Evolutionary conservation across 2,329 filamentous ascomycete species (phyloP).

Genomic region (Aaosphaeria arxii): DNA sequence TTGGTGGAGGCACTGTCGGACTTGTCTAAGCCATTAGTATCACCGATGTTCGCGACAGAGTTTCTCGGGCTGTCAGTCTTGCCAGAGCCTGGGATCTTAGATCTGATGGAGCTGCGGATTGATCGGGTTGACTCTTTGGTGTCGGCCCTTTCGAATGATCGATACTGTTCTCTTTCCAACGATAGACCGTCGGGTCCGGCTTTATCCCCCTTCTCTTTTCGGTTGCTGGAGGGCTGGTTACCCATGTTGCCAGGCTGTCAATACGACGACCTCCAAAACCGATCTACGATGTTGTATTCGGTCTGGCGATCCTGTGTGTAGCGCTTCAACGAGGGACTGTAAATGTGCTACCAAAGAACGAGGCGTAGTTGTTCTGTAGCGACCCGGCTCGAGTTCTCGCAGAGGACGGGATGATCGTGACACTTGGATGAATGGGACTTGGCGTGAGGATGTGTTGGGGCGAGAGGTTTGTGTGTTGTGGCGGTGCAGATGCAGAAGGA

Average conservation of each 20-base stretch:
- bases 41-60: constrained; percentile 60
- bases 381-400: no score
- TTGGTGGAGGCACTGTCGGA: constrained; percentile 73
- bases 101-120: constrained; percentile 74
- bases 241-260: constrained; percentile 56
- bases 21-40: constrained; percentile 55
- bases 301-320: no score
- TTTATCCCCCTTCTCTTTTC: constrained; percentile 41
- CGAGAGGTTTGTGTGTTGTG: constrained; percentile 20
- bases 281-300: constrained; percentile 26
- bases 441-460: constrained; percentile 20
- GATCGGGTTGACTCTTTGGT: constrained; percentile 90
- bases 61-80: constrained; percentile 78
- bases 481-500: constrained; percentile 13
- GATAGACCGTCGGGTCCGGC: constrained; percentile 53
- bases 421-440: no score
- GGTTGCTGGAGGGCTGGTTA: constrained; percentile 68
- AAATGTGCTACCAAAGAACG: no score
- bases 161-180: constrained; percentile 70
- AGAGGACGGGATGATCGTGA: no score
- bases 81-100: constrained; percentile 76
- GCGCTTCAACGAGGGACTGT: no score
- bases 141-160: constrained; percentile 87
- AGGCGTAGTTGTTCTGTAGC: no score
- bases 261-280: no score